Conservation (phyloP, 2,329 filamentous ascomycete genomes). For the Chaetomiaceae sp. region DNA sequence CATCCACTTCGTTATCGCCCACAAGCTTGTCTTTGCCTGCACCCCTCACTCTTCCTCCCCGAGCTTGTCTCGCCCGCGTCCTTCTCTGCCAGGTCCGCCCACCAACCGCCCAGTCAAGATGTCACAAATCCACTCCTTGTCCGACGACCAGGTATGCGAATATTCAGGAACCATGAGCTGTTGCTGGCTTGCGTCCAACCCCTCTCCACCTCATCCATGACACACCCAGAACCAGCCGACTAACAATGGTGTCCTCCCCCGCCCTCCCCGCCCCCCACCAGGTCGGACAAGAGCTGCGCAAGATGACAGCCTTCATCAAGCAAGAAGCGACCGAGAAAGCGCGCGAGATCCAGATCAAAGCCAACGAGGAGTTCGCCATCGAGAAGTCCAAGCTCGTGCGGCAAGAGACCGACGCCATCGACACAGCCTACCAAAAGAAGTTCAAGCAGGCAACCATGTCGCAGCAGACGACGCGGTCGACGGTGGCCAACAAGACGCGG, state of each 20-base stretch:
- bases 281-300: conserved; percentile 97
- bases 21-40: not conserved
- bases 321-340: conserved; percentile 97
- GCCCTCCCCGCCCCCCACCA: conserved; percentile 48
- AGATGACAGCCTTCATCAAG: conserved; percentile 99
- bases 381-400: conserved; percentile 98
- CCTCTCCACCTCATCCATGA: not conserved
- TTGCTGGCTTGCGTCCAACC: not conserved
- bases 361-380: conserved; percentile 97
- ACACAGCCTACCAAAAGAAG: conserved; percentile 93
- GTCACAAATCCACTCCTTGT: conserved; percentile 91
- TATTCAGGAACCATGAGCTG: no score
- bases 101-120: conserved; percentile 53
- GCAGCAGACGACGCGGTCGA: conserved; percentile 97
- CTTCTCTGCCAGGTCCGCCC: not conserved
- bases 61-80: not conserved
- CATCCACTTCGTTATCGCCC: not conserved
- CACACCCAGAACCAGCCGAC: not conserved
- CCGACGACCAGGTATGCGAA: conserved; percentile 80
- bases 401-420: conserved; percentile 89
- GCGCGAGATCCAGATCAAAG: conserved; percentile 95
- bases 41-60: not conserved
- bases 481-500: conserved; percentile 91
- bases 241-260: no score
- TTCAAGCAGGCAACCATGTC: conserved; percentile 98